Evolutionary conservation across 306 rosid species (phyloP), one percentile per base, ranked within the genome.

Genomic region (Quercus berberidifolia): DNA sequence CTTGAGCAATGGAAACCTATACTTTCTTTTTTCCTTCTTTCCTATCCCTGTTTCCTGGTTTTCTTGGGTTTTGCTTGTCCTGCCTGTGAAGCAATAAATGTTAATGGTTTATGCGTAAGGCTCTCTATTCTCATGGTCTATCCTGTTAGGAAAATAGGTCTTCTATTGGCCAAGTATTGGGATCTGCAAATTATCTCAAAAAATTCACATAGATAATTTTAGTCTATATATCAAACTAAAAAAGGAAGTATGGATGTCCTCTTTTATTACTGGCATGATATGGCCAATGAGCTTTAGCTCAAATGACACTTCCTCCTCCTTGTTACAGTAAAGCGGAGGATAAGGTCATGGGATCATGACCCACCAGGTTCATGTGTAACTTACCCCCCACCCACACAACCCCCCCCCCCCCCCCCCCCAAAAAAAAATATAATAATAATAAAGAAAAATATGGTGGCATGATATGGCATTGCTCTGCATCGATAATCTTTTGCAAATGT

Each of bases 121-220:
- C 54, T 49, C 54, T 49, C 25, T 33, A 67, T 18, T 67, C 13
- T 67, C 26, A 8, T 67, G 71, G 15, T 18, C 71, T 19, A 0
- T 33, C 71, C 25, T 31, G 2, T 33, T 33, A 67, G 19, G 71
- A 67, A n/a, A 31, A 30, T 33, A 52, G 46, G 72, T 78, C 28
- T 57, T 78, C 57, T 15, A 56, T 54, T 33, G 62, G 73, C 43
- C 38, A 71, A 71, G 56, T 52, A 20, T 52, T 14, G 58, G 60
- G 68, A 55, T 51, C 69, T 80, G 65, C 63, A 26, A n/a, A 70
- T 68, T 33, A 58, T 74, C 30, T 75, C 43, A 63, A 78, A 60
- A 75, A 55, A 49, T 46, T 30, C 19, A 59, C 15, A 71, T 25
- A 57, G 79, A 51, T 74, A 21, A 69, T 68, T 76, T 8, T 46